Evolutionary conservation across 176 grass and related monocot species (phyloP), one percentile per base, ranked within the genome.

Genomic region (Elymus sibiricus): DNA sequence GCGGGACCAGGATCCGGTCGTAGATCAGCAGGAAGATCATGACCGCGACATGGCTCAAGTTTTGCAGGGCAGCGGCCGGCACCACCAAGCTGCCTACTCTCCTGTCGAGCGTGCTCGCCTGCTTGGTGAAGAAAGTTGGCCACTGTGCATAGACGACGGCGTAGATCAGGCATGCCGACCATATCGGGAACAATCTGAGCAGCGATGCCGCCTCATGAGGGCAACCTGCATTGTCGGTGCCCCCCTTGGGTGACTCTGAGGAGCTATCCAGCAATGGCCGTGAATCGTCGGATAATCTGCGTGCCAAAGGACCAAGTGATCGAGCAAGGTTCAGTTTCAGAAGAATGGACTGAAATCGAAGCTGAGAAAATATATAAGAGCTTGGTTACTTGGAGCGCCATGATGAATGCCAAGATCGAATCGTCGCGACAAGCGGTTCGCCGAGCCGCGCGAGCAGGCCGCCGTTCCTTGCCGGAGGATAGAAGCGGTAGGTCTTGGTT

Each of bases 121-220:
- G 82, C 39, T 92, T 95, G 6, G 85, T 86, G 82, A 88, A 92
- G 17, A 95, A 84, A 28, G 90, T 95, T 6, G 44, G 9, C 4
- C 69, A 47, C 29, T 88, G 85, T 0, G 88, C 39, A 11, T 46
- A 60, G 21, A 68, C 69, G 27, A 51, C 29, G 6, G 74, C 28
- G 14, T 86, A 88, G 49, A 88, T 59, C 19, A 94, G 61, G 83
- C 83, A 83, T 1, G 92, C 43, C 7, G 92, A 87, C 92, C 92
- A 89, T 43, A 94, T 94, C 9, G 86, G 83, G 9, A 94, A 84
- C 70, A 94, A 17, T 42, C 40, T 60, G 14, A 88, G 35, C 19
- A 89, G 13, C 19, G 70, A 37, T 17, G 79, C 17, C 2, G 83
- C 56, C 70, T 62, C 73, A 28, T 47, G 73, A 15, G 73, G 28